These are phyloP conservation scores for Aspergillus haitiensis DNA, from an alignment of 495 filamentous ascomycete species.

Conservation along the genomic window DNA sequence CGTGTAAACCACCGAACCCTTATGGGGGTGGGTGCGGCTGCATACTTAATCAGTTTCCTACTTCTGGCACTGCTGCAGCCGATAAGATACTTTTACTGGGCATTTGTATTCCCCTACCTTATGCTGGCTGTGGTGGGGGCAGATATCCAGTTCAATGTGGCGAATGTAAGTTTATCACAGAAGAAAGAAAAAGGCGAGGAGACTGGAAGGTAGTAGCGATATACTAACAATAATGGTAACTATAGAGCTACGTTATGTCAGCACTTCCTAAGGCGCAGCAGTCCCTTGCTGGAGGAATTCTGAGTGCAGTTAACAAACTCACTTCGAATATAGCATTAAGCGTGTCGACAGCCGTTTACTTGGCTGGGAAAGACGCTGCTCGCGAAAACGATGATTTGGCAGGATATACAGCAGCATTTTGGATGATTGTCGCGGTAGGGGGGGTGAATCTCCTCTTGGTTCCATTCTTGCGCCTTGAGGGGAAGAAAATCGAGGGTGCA, in stretches of 20 bases:
- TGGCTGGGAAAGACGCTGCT: not conserved
- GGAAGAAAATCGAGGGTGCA: not conserved
- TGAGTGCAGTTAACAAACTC: slow-evolving; percentile 40
- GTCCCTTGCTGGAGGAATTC: slow-evolving; percentile 40
- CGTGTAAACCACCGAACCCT: slow-evolving; percentile 50
- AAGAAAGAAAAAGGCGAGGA: too few species aligned
- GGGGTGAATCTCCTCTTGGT: slow-evolving; percentile 8
- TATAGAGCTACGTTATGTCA: slow-evolving; percentile 38
- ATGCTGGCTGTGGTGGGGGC: slow-evolving; percentile 54
- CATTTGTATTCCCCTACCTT: slow-evolving; percentile 51
- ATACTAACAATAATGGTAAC: not conserved
- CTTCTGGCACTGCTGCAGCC: slow-evolving; percentile 51
- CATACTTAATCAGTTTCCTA: slow-evolving; percentile 52
- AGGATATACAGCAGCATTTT: slow-evolving; percentile 10
- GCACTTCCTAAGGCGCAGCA: slow-evolving; percentile 36
- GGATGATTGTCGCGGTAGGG: slow-evolving; percentile 5
- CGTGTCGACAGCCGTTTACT: slow-evolving; percentile 10
- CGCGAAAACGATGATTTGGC: not conserved
- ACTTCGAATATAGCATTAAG: slow-evolving; percentile 14
- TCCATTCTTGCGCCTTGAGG: slow-evolving; percentile 6
- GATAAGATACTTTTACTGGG: slow-evolving; percentile 54
- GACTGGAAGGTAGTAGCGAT: too few species aligned
- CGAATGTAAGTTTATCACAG: slow-evolving; percentile 41
- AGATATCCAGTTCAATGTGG: slow-evolving; percentile 62
- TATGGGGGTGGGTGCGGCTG: slow-evolving; percentile 43